Conservation (phyloP, 257 asterid species). For the Nicotiana benthamiana region DNA sequence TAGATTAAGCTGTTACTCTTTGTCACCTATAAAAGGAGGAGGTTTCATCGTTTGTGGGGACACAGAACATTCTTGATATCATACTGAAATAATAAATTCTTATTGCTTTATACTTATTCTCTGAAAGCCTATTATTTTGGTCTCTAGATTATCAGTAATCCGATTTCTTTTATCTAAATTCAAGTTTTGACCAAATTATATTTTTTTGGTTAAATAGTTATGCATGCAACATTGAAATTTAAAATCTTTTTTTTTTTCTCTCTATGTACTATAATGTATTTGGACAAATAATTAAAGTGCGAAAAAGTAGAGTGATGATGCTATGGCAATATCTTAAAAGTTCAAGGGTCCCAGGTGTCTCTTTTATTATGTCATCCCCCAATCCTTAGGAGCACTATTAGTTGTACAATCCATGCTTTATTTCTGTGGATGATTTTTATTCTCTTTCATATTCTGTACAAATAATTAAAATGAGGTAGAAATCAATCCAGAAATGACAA, state of each 20-base stretch:
- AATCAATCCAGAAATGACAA: neutral
- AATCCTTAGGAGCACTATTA: conserved; percentile 16
- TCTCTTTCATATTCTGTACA: neutral
- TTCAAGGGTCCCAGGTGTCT: neutral
- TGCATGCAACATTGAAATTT: neutral
- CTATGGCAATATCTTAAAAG: neutral
- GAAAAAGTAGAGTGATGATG: neutral
- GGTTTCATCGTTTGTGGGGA: too few species aligned
- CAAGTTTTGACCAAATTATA: too few species aligned
- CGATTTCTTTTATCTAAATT: too few species aligned
- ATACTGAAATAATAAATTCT: too few species aligned
- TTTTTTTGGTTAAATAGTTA: too few species aligned
- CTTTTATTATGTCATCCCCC: conserved; percentile 18
- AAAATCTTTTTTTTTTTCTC: neutral
- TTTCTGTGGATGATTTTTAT: neutral
- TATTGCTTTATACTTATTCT: too few species aligned
- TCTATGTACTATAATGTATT: neutral
- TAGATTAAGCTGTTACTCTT: too few species aligned
- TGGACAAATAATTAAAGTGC: neutral
- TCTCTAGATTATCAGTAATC: too few species aligned
- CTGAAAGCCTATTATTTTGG: too few species aligned
- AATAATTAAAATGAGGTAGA: neutral
- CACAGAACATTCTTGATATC: too few species aligned
- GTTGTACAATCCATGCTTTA: conserved; percentile 6
- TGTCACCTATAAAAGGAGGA: too few species aligned